Evolutionary conservation across 202 grass and related monocot genomes (phyloP).

Genomic region (Panicum hallii): DNA sequence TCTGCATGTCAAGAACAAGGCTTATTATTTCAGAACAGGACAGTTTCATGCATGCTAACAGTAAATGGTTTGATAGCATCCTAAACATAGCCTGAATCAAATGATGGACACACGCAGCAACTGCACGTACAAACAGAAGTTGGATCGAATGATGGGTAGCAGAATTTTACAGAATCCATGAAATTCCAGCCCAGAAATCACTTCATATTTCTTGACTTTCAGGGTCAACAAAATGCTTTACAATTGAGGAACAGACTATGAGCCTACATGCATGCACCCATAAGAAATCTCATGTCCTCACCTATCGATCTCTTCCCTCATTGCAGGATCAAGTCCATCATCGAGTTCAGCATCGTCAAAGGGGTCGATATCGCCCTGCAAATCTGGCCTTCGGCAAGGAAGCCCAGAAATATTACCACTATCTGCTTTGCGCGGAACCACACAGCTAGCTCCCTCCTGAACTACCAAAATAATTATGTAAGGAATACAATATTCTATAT

Average conservation of each 20-base stretch:
- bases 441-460: conserved; percentile 66
- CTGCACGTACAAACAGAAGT: neutral
- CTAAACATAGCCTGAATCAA: neutral
- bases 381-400: conserved; percentile 56
- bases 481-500: conserved; percentile 30
- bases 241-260: conserved; percentile 1
- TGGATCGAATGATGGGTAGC: neutral
- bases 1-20: conserved; percentile 60
- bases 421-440: conserved; percentile 45
- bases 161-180: neutral
- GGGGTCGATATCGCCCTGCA: conserved; percentile 66
- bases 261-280: neutral
- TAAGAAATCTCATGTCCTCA: conserved; percentile 42
- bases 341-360: conserved; percentile 87
- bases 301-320: conserved; percentile 99
- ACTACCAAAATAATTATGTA: conserved; percentile 37
- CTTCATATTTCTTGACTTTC: neutral
- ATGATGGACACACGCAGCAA: neutral
- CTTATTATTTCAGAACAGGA: conserved; percentile 20
- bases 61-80: conserved; percentile 18
- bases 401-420: conserved; percentile 61
- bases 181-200: neutral
- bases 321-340: conserved; percentile 96
- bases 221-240: neutral
- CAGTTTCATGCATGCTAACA: conserved; percentile 12